Base-by-base conservation (phyloP, 2,329 filamentous ascomycete species). In the Malbranchea cinnamomea region DNA sequence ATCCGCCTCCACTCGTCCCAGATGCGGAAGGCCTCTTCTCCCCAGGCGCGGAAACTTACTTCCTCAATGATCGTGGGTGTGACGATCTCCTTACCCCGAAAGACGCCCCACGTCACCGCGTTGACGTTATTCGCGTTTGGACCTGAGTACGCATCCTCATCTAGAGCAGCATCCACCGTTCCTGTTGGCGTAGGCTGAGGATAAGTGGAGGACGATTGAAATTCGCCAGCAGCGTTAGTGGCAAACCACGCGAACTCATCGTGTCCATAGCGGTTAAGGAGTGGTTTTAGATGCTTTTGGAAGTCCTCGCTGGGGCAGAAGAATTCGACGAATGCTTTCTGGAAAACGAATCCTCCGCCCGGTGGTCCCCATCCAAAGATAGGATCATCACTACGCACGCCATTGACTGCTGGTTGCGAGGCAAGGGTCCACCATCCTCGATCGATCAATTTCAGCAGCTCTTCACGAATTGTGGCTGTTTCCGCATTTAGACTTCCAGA, bases 281-380 rank as follows among this genome's bases (percentile, higher is more conserved):
- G 68, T 3, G 65, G 63, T 39, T 70, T 68, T 18, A 98, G 65
- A 1, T 52, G 46, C 4, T 41, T 51, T 10, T 59, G 54, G 75
- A 84, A 95, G 50, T 87, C 80, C 0, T 67, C 54, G 0, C 65
- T 59, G 0, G 85, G 75, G 34, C 92, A 60, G 64, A 98, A 98
- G 59, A 95, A 83, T 53, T 98, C 89, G 30, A 98, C 84, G 54
- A 98, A 98, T 0, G 87, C 79, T 57, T 95, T 98, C 49, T 98
- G 89, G 62, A 94, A 98, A 27, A 95, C 84, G 52, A 92, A 95
- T 11, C 89, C 89, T 45, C 61, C 57, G 18, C 85, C 76, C 28
- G 69, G 71, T 0, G 89, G 89, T 1, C 89, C 89, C 89, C 89
- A 98, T 39, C 89, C 89, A 45, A 92, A 93, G 12, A 81, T 71